phyloP scores from a whole-genome alignment of 2,329 filamentous ascomycete genomes.

The Colletotrichum abscissum region DNA sequence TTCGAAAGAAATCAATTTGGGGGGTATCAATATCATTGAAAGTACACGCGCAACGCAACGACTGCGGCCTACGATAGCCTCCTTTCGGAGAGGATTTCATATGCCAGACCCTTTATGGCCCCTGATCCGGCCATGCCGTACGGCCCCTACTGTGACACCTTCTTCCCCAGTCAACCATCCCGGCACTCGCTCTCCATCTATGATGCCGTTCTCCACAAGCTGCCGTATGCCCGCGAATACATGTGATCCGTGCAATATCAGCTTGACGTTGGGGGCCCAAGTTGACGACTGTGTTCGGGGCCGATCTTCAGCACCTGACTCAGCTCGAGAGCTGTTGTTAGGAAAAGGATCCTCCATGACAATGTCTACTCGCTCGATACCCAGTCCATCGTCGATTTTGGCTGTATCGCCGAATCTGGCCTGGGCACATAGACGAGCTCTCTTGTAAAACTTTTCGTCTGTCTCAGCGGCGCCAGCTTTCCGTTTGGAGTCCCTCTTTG shows the following conservation, averaged over 20 bases:
- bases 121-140: conserved; percentile 73
- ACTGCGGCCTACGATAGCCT: background rate
- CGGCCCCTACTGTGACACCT: conserved; percentile 78
- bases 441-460: background rate
- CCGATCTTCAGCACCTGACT: conserved; percentile 41
- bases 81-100: conserved; percentile 40
- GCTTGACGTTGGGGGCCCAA: conserved; percentile 69
- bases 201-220: conserved; percentile 79
- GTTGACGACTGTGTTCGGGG: conserved; percentile 42
- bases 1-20: background rate
- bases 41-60: background rate
- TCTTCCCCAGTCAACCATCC: conserved; percentile 94
- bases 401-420: conserved; percentile 77
- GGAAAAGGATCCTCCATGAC: conserved; percentile 69
- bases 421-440: conserved; percentile 61
- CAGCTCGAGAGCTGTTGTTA: conserved; percentile 26
- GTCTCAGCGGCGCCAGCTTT: background rate
- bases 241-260: conserved; percentile 81
- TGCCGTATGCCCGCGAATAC: conserved; percentile 84
- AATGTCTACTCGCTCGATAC: conserved; percentile 71
- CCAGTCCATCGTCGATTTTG: conserved; percentile 65
- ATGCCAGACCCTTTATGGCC: conserved; percentile 68
- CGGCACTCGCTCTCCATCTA: conserved; percentile 84
- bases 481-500: conserved; percentile 10
- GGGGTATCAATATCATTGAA: conserved; percentile 25